Evolutionary conservation across 2,329 filamentous ascomycete genomes (phyloP).

Genomic region (Coleophoma crateriformis): DNA sequence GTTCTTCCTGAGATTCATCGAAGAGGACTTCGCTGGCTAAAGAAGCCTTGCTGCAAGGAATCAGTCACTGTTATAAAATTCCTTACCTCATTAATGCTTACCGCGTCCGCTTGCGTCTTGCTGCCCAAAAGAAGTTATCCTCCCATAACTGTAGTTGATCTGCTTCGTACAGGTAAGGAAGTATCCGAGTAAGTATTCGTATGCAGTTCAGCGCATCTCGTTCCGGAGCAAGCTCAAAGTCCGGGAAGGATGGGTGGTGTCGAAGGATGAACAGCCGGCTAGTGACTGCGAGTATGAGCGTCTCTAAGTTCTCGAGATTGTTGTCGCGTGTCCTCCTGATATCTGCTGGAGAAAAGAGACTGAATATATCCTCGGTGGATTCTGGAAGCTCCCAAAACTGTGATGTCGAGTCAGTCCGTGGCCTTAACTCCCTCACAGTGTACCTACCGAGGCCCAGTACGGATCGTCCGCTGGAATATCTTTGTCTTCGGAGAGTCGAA

Average conservation of each 20-base stretch:
- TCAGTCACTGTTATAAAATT: conserved; percentile 16
- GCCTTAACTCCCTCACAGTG: background rate
- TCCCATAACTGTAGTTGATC: conserved; percentile 83
- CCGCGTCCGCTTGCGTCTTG: conserved; percentile 62
- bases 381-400: conserved; percentile 98
- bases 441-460: conserved; percentile 85
- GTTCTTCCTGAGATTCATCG: conserved; percentile 61
- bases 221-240: conserved; percentile 76
- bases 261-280: conserved; percentile 76
- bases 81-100: conserved; percentile 5
- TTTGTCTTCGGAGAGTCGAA: conserved; percentile 87
- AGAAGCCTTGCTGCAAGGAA: conserved; percentile 44
- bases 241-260: conserved; percentile 86
- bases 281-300: conserved; percentile 77
- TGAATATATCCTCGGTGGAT: conserved; percentile 93
- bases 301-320: conserved; percentile 84
- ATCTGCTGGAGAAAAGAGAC: conserved; percentile 83
- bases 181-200: conserved; percentile 78
- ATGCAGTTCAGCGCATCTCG: conserved; percentile 93
- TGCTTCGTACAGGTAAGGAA: conserved; percentile 89
- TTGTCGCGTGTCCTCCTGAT: conserved; percentile 84
- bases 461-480: conserved; percentile 81
- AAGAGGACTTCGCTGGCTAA: conserved; percentile 76
- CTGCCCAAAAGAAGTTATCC: conserved; percentile 86
- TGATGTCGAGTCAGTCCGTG: conserved; percentile 6